These are phyloP conservation scores for Schizochytrium sp. DNA, from an alignment of 108 stramenopile species.

Conservation along the genomic window DNA sequence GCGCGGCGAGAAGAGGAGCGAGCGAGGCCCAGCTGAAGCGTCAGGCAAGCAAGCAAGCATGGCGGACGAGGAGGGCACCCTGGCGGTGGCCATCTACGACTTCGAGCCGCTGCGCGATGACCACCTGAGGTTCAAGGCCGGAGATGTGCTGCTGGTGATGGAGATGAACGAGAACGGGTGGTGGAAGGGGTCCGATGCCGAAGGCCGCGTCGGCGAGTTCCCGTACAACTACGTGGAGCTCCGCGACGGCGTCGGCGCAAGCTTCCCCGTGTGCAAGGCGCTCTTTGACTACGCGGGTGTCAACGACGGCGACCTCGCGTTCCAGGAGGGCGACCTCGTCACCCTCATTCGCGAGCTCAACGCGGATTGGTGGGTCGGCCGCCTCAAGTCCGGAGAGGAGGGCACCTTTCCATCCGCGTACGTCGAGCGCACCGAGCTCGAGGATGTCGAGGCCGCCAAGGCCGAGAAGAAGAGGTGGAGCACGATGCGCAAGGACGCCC, in stretches of 20 bases:
- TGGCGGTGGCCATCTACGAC: constrained; percentile 1
- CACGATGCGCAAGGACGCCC: neutral
- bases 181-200: neutral
- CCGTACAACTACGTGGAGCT: constrained; percentile 9
- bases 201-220: neutral
- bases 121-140: neutral
- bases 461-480: constrained; percentile 11
- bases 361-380: neutral
- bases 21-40: neutral
- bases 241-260: neutral
- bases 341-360: neutral
- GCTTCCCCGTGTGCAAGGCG: neutral
- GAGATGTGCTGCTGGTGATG: neutral
- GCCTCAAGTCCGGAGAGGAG: neutral
- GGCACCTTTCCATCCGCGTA: neutral
- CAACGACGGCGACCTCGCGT: neutral
- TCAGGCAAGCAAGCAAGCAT: neutral
- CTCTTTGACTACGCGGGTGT: neutral
- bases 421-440: constrained; percentile 16
- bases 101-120: neutral
- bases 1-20: neutral
- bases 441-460: neutral
- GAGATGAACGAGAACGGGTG: constrained; percentile 16
- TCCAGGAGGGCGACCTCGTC: neutral
- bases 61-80: neutral